Evolutionary conservation across 2,329 filamentous ascomycete species (phyloP), one percentile per base, ranked within the genome.

Genomic region (Beauveria australis): DNA sequence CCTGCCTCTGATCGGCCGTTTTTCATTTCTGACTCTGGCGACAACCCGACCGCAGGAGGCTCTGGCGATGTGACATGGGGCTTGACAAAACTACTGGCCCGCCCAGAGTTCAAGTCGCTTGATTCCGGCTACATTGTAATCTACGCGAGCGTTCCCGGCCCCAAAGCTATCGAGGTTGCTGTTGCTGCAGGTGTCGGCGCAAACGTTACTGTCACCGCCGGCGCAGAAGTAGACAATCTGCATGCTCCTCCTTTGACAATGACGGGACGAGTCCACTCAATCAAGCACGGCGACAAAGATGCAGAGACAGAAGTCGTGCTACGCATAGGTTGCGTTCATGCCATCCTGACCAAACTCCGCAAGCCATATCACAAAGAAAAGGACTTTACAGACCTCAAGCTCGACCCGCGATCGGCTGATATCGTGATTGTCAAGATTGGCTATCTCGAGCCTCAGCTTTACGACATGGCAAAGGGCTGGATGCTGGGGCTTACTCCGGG

Each of bases 351-450:
- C 0, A 74, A 80, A 62, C 68, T 78, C 1, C 77, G 79, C 54
- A 83, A 82, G 65, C 80, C 80, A 1, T 82, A 82, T 63, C 81
- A 83, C 63, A 74, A 75, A 52, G 79, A 82, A 64, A 72, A 68
- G 12, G 81, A 82, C 65, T 82, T 83, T 63, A 78, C 75, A 0
- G 76, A 78, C 3, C 72, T 83, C 0, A 61, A 76, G 48, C 74
- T 83, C 1, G 52, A 68, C 9, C 79, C 80, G 1, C 74, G 79
- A 2, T 64, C 71, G 5, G 74, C 76, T 0, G 78, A 80, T 63
- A 75, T 83, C 24, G 79, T 82, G 0, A 75, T 83, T 48, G 79
- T 82, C 26, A 82, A 83, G 67, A 83, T 83, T 49, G 80, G 80
- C 18, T 83, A 82, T 61, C 68, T 83, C 1, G 80, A 83, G 65